Evolutionary conservation across 2,329 filamentous ascomycete genomes (phyloP), one percentile per base, ranked within the genome.

Genomic region (Cercospora beticola): DNA sequence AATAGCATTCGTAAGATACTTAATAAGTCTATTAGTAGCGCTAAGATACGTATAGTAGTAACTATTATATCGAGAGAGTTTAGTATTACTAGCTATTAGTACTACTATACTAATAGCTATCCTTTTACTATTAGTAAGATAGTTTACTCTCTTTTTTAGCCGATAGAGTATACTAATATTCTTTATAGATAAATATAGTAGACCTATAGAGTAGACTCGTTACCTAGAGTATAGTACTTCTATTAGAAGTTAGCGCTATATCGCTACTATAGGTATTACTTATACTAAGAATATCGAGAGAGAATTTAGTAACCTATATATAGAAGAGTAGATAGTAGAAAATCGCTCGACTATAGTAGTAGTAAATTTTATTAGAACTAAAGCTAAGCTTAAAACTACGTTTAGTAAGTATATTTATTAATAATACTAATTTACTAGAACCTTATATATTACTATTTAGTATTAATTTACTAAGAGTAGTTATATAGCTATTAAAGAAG

Each of bases 151-250:
- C 18, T 23, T 12, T 23, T 9, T 26, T 8, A 23, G 8, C 2
- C 4, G 8, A 52, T 6, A 10, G 21, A 52, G 46, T 33, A 3
- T 9, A 21, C 46, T 52, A 23, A 52, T 4, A 52, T 10, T 14
- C 5, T 30, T 16, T 2, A 57, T 31, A 57, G 73, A 75, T 2
- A 76, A 79, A 30, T 82, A 83, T 68, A 83, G 81, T 73, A 86
- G 87, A 83, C 86, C 89, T 0, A 89, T 90, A 87, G 69, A 92
- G 75, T 65, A 74, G 18, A 84, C 88, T 1, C 77, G 77, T 1
- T 92, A 90, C 71, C 88, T 89, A 0, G 85, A 91, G 70, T 92
- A 90, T 71, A 84, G 82, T 1, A 82, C 82, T 1, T 69, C 77
- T 0, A 83, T 92, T 31, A 89, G 89, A 2, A 89, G 89, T 0